Evolutionary conservation across 1,284 basidiomycete genomes (phyloP).

Genomic region (Xerocomus nothofagi): DNA sequence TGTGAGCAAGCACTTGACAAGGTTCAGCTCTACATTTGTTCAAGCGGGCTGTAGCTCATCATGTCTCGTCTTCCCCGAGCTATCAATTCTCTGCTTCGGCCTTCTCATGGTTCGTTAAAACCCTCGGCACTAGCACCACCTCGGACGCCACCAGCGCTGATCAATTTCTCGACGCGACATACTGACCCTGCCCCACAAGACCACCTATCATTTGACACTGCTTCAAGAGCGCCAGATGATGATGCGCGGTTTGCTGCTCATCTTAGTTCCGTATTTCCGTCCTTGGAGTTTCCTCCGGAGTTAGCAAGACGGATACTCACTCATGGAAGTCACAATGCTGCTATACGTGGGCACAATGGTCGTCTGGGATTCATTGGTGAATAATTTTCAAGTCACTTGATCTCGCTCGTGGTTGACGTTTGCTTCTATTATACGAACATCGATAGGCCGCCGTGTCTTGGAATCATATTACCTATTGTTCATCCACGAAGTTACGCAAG

Average conservation of each 20-base stretch:
- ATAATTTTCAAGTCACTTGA: constrained; percentile 14
- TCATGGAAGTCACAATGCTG: constrained; percentile 67
- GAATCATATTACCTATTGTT: constrained; percentile 71
- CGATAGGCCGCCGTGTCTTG: constrained; percentile 68
- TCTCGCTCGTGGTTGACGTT: constrained; percentile 4
- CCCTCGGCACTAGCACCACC: constrained; percentile 9
- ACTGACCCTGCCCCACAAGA: background rate
- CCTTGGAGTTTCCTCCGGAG: constrained; percentile 67
- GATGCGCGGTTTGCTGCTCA: constrained; percentile 46
- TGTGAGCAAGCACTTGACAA: constrained; percentile 11
- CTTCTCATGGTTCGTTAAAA: constrained; percentile 13
- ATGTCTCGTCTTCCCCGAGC: constrained; percentile 27
- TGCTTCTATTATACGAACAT: constrained; percentile 1
- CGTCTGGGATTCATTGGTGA: constrained; percentile 69
- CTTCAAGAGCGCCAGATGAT: background rate
- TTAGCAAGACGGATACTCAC: constrained; percentile 72
- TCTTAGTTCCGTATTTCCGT: constrained; percentile 60
- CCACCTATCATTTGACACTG: background rate
- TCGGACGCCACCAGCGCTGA: constrained; percentile 9
- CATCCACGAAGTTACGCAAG: constrained; percentile 56
- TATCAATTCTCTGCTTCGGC: constrained; percentile 8
- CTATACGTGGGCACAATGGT: constrained; percentile 66
- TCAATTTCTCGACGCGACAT: constrained; percentile 20
- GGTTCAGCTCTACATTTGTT: background rate
- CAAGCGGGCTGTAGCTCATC: background rate